phyloP scores from a whole-genome alignment of 2,329 filamentous ascomycete genomes.

The Thielaviopsis cerberus region DNA sequence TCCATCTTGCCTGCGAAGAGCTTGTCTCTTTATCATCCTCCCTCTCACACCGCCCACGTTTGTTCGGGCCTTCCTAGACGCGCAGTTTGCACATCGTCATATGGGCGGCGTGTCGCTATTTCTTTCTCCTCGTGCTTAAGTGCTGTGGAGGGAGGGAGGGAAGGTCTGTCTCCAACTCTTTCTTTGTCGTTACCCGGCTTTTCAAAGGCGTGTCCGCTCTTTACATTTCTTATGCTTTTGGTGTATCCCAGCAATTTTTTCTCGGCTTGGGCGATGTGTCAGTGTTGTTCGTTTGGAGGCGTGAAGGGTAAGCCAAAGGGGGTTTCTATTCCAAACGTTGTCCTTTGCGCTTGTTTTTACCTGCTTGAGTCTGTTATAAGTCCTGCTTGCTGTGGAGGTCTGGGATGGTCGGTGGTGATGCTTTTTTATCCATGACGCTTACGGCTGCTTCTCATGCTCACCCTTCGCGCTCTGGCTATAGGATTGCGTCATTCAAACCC shows the following conservation, averaged over 20 bases:
- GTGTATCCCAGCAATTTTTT: not conserved
- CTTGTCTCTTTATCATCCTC: slow-evolving; percentile 9
- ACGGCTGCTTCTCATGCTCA: slow-evolving; percentile 7
- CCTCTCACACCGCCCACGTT: slow-evolving; percentile 8
- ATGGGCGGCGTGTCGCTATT: slow-evolving; percentile 13
- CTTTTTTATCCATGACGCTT: not conserved
- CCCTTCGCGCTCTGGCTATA: not conserved
- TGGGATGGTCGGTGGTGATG: not conserved
- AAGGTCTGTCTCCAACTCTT: not conserved
- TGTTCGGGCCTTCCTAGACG: slow-evolving; percentile 13
- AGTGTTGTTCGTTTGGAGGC: not conserved
- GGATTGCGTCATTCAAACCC: not conserved
- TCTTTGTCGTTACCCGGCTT: not conserved
- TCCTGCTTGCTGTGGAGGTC: not conserved
- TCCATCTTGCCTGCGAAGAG: slow-evolving; percentile 13
- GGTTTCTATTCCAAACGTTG: not conserved
- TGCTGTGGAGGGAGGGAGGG: not conserved
- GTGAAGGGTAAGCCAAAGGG: not conserved
- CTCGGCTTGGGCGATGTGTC: not conserved
- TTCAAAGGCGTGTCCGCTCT: not conserved
- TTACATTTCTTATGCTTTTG: not conserved
- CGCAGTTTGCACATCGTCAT: slow-evolving; percentile 19
- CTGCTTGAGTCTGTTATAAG: not conserved
- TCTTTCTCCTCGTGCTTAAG: not conserved
- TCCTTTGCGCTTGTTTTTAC: not conserved